These are phyloP conservation scores for Firmiana major DNA, from an alignment of 345 rosid species.

Conservation along the genomic window DNA sequence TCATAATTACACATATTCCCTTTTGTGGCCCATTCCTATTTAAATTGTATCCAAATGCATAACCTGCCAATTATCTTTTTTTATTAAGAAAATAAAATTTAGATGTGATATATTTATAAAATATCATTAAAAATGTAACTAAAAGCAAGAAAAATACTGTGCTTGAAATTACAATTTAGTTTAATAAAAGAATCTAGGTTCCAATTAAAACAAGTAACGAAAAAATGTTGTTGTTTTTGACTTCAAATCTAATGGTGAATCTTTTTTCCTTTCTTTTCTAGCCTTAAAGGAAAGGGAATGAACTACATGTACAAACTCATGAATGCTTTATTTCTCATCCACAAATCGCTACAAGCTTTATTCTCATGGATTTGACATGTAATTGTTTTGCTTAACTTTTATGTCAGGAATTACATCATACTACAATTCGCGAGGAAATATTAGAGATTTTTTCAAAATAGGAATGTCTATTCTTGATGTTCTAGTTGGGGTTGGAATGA, in stretches of 20 bases:
- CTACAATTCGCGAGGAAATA: conserved; percentile 67
- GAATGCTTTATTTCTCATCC: not conserved
- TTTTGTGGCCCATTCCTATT: not conserved
- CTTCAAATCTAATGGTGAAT: not conserved
- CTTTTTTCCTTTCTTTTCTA: not conserved
- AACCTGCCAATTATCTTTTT: not conserved
- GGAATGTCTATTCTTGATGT: conserved; percentile 59
- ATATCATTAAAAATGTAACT: not conserved
- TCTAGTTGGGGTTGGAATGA: conserved; percentile 80
- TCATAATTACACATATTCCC: not conserved
- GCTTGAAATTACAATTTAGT: not conserved
- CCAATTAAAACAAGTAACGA: not conserved
- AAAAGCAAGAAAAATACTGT: not conserved
- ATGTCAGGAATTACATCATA: conserved; percentile 77
- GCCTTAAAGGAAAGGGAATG: not conserved
- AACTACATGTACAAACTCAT: not conserved
- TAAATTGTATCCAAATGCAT: not conserved
- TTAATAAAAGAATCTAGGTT: not conserved
- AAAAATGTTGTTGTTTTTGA: not conserved
- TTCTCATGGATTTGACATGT: not conserved
- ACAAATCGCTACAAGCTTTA: not conserved
- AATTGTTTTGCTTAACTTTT: not conserved
- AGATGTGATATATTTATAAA: not conserved
- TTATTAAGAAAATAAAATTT: not conserved
- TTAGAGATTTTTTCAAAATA: conserved; percentile 66